Evolutionary conservation across 2,329 filamentous ascomycete genomes (phyloP).

Genomic region (Tricladium varicosporioides): DNA sequence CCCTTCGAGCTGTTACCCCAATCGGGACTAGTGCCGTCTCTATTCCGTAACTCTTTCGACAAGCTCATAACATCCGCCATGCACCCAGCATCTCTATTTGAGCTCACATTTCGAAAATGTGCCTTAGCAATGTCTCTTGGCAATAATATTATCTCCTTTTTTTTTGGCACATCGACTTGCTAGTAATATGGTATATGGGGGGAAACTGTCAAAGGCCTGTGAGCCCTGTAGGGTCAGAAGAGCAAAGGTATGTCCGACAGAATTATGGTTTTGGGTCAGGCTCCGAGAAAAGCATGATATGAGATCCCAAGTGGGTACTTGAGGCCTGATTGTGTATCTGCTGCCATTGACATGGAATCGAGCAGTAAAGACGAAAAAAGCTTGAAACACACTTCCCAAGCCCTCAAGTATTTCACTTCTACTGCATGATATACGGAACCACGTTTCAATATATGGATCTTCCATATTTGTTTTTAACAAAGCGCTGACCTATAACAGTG

Average conservation of each 20-base stretch:
- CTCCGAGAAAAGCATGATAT: not conserved
- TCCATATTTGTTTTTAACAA: not conserved
- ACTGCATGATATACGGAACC: too few species aligned
- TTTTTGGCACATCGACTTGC: not conserved
- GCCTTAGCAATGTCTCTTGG: too few species aligned
- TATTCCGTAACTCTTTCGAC: not conserved
- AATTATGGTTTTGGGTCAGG: not conserved
- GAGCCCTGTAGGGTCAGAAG: slow-evolving; percentile 4
- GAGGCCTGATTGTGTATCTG: too few species aligned
- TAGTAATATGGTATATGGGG: slow-evolving; percentile 10
- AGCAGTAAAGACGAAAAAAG: too few species aligned
- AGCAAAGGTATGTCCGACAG: slow-evolving; percentile 4
- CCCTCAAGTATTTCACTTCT: too few species aligned
- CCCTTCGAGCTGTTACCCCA: not conserved
- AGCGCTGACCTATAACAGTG: slow-evolving; percentile 2
- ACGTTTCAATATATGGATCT: not conserved
- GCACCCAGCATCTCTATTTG: not conserved
- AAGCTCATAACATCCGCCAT: not conserved
- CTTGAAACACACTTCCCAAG: too few species aligned
- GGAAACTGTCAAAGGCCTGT: slow-evolving; percentile 11
- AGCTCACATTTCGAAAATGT: not conserved
- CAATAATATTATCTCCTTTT: not conserved
- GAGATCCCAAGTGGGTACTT: too few species aligned
- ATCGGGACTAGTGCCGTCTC: not conserved
- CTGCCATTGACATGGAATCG: too few species aligned